Base-by-base conservation (phyloP, 2,329 filamentous ascomycete genomes). In the Talaromyces marneffei region DNA sequence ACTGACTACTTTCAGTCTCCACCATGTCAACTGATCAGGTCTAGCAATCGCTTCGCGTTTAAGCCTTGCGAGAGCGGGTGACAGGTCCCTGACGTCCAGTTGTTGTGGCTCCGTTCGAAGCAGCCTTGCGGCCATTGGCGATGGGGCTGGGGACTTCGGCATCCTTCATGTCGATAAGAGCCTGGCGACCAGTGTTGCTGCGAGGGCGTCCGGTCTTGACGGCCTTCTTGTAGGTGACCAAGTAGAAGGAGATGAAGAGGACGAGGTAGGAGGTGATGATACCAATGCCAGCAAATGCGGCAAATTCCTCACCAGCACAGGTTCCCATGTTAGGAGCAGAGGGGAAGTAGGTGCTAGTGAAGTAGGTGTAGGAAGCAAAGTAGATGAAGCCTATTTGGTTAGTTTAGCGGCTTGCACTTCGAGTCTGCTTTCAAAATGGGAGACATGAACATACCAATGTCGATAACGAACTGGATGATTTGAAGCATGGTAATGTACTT, bases 361-460 rank as follows among this genome's bases (percentile, higher is more conserved):
- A 97, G 84, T 97, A 97, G 69, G 92, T 97, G 85, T 93, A 97
- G n/a, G 93, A 95, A 57, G 92, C 93, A 73, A 96, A 97, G 87
- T 97, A 97, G 77, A 97, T 91, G 77, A 97, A 97, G 71, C 91
- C 90, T 93, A 65, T 12, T 9, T n/a, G n/a, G n/a, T 29, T n/a
- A n/a, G 6, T 12, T n/a, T 18, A 46, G 64, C 18, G 33, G 14
- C 18, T 33, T 20, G 27, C 8, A 33, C 10, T 20, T 29, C 7
- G 4, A 52, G 3, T 52, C 5, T 20, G n/a, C 1, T n/a, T n/a
- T n/a, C n/a, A n/a, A n/a, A n/a, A 20, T 9, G 29, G 4, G 14
- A 7, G n/a, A n/a, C n/a, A 35, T 23, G 40, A 35, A 78, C 88
- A 73, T 85, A 92, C 90, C 92, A 65, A 97, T 88, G 78, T 97